Conservation (phyloP, 2,329 filamentous ascomycete species). For the Rutstroemia sp. region DNA sequence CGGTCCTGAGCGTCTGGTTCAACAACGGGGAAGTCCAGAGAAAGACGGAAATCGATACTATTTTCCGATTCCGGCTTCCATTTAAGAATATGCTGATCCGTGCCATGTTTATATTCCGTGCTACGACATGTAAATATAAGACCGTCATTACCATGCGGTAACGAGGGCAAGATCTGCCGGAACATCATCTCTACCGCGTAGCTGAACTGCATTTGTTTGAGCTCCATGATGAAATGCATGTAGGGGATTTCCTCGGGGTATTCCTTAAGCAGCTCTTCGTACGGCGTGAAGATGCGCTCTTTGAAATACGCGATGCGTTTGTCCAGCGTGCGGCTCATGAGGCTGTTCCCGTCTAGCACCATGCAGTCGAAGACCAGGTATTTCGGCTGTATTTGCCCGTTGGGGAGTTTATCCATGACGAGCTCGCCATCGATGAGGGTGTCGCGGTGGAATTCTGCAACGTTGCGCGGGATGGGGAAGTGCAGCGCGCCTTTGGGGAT, state of each 20-base stretch:
- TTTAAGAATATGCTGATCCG: conserved; percentile 88
- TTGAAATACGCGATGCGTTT: conserved; percentile 85
- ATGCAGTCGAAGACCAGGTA: conserved; percentile 94
- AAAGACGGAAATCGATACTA: conserved; percentile 84
- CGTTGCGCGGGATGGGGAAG: conserved; percentile 65
- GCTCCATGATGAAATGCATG: conserved; percentile 73
- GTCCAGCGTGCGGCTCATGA: conserved; percentile 75
- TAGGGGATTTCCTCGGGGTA: conserved; percentile 63
- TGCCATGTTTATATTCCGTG: conserved; percentile 81
- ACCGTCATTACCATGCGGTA: conserved; percentile 92
- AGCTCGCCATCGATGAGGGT: conserved; percentile 92
- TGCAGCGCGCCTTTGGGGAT: conserved; percentile 64
- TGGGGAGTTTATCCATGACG: conserved; percentile 69
- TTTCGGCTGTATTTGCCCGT: conserved; percentile 62
- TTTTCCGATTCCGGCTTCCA: conserved; percentile 97
- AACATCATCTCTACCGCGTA: conserved; percentile 95
- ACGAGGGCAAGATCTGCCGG: conserved; percentile 69
- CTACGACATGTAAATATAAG: conserved; percentile 95
- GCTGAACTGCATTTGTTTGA: conserved; percentile 83
- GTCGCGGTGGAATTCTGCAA: conserved; percentile 62
- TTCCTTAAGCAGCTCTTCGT: conserved; percentile 52
- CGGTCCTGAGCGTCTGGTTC: conserved; percentile 62
- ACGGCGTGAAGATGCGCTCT: conserved; percentile 66
- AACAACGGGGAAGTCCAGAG: conserved; percentile 66
- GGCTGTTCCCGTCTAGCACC: conserved; percentile 65